phyloP scores from a whole-genome alignment of 805 yeast species.

The Spencermartinsiella europaea region DNA sequence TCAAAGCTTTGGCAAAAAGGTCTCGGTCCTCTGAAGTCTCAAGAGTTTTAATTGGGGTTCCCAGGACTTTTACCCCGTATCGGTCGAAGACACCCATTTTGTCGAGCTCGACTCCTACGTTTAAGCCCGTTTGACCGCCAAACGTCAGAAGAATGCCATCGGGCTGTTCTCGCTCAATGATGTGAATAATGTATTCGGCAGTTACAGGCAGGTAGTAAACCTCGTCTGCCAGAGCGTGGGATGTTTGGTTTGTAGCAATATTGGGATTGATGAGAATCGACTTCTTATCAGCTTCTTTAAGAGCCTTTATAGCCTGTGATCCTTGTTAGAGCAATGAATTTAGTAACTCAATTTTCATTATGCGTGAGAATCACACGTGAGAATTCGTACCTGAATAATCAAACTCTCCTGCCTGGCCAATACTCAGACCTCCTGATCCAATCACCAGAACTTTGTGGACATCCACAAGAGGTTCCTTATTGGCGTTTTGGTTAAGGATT shows the following conservation, averaged over 20 bases:
- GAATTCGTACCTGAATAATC: slow-evolving; percentile 58
- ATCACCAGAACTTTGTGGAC: slow-evolving; percentile 83
- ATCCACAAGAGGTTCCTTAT: slow-evolving; percentile 51
- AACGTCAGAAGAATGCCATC: slow-evolving; percentile 94
- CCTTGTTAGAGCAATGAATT: slow-evolving; percentile 37
- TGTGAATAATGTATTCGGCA: slow-evolving; percentile 90
- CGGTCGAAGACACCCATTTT: slow-evolving; percentile 91
- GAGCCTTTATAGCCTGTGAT: slow-evolving; percentile 94
- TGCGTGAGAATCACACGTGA: background rate
- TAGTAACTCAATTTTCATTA: background rate
- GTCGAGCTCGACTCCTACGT: slow-evolving; percentile 92
- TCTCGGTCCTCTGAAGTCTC: slow-evolving; percentile 98
- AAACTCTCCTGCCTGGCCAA: slow-evolving; percentile 98
- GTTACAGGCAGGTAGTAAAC: slow-evolving; percentile 95
- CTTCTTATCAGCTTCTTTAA: slow-evolving; percentile 80
- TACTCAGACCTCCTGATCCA: slow-evolving; percentile 96
- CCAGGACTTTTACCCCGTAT: slow-evolving; percentile 88
- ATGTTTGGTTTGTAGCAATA: slow-evolving; percentile 95
- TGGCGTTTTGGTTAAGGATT: slow-evolving; percentile 30
- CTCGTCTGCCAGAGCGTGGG: slow-evolving; percentile 92
- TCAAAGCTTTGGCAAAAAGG: slow-evolving; percentile 87
- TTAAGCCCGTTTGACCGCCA: slow-evolving; percentile 98
- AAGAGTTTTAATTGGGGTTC: slow-evolving; percentile 94
- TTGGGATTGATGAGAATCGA: slow-evolving; percentile 90
- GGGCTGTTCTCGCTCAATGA: slow-evolving; percentile 93